These are phyloP conservation scores for Coemansia sp. DNA, from an alignment of 192 early-diverging fungal species.

Conservation along the genomic window DNA sequence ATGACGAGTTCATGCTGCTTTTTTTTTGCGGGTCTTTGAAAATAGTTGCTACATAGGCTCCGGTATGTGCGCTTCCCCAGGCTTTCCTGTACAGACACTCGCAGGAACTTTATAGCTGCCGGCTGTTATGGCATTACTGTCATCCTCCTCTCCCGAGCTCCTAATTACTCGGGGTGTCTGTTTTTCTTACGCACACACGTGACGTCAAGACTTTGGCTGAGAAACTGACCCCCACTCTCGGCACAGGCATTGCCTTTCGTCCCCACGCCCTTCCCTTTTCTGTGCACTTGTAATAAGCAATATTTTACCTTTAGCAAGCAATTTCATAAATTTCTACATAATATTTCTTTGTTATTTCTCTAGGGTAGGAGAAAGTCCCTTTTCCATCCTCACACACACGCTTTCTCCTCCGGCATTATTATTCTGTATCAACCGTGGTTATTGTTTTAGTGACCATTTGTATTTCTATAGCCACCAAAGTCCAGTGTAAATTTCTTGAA, in stretches of 20 bases:
- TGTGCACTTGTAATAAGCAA: slow-evolving; percentile 1
- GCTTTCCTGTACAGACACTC: neutral
- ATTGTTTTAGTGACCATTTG: neutral
- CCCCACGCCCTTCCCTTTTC: neutral
- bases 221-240: neutral
- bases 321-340: neutral
- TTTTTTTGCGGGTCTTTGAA: neutral
- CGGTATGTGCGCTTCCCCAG: neutral
- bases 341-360: neutral
- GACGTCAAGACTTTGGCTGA: neutral
- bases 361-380: neutral
- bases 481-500: too few relatives aligned
- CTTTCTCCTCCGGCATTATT: neutral
- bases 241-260: neutral
- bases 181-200: slow-evolving; percentile 2
- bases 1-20: neutral
- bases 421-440: neutral
- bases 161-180: neutral
- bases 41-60: too few relatives aligned
- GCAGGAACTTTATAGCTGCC: neutral
- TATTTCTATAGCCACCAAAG: neutral
- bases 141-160: neutral
- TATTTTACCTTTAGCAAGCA: neutral
- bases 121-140: neutral
- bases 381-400: neutral